Conservation (phyloP, 1,139 yeast genomes). For the Scheffersomyces lignicola region DNA sequence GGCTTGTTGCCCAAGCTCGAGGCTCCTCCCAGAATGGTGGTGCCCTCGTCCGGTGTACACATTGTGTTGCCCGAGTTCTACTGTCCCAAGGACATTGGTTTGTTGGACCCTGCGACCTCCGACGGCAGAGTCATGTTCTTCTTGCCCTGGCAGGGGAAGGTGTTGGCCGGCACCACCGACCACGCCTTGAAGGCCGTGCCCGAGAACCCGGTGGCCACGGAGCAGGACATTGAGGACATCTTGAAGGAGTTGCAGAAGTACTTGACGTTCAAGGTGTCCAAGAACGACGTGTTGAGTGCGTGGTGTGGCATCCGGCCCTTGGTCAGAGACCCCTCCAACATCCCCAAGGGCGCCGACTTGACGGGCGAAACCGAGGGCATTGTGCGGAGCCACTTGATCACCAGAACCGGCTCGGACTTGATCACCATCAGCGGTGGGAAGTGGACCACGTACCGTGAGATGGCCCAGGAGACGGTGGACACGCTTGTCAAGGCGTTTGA, state of each 20-base stretch:
- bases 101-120: conserved; percentile 86
- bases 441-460: conserved; percentile 97
- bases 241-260: conserved; percentile 86
- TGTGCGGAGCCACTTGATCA: conserved; percentile 85
- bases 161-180: conserved; percentile 95
- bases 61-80: conserved; percentile 89
- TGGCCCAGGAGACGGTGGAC: conserved; percentile 94
- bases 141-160: conserved; percentile 98
- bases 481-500: conserved; percentile 58
- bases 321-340: conserved; percentile 78
- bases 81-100: conserved; percentile 85
- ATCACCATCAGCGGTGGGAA: conserved; percentile 95
- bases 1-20: conserved; percentile 59
- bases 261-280: conserved; percentile 81
- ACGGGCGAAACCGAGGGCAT: conserved; percentile 70
- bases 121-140: conserved; percentile 98
- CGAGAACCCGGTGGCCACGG: conserved; percentile 81
- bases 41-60: conserved; percentile 94
- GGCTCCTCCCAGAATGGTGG: conserved; percentile 72
- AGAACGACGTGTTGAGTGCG: conserved; percentile 90
- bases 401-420: conserved; percentile 70
- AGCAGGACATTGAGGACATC: conserved; percentile 87
- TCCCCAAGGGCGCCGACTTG: conserved; percentile 47
- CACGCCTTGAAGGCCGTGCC: conserved; percentile 75
- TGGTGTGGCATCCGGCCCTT: conserved; percentile 98